Percentiles rank a stretch among this genome's conserved stretches.
These are phyloP conservation scores for Grigorovia humatica DNA, from an alignment of 805 yeast genomes.

Conservation along the genomic window DNA sequence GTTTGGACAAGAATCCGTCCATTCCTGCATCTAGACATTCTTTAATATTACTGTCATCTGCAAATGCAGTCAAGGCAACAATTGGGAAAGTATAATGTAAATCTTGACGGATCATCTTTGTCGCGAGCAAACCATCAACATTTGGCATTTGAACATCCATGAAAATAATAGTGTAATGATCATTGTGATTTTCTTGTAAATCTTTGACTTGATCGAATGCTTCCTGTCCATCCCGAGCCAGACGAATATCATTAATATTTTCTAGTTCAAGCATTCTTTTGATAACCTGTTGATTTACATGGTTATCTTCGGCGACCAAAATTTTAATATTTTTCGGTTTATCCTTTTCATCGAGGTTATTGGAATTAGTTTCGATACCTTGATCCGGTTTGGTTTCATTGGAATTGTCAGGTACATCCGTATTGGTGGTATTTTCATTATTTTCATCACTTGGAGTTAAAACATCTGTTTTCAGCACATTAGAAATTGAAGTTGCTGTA, in stretches of 20 bases:
- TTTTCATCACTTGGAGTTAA: not conserved
- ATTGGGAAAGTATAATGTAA: constrained; percentile 60
- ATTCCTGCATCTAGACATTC: constrained; percentile 86
- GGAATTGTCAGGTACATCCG: not conserved
- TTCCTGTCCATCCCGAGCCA: constrained; percentile 88
- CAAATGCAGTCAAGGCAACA: constrained; percentile 91
- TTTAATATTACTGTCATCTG: constrained; percentile 80
- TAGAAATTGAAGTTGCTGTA: constrained; percentile 27
- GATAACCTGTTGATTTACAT: constrained; percentile 90
- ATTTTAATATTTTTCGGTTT: constrained; percentile 27
- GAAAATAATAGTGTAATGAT: constrained; percentile 60
- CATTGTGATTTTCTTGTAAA: constrained; percentile 31
- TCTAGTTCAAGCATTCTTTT: constrained; percentile 79
- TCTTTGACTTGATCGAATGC: constrained; percentile 61
- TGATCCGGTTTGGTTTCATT: constrained; percentile 8
- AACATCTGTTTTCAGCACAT: not conserved
- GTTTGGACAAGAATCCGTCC: constrained; percentile 85
- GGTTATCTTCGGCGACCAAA: constrained; percentile 88
- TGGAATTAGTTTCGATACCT: constrained; percentile 1
- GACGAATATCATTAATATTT: constrained; percentile 57
- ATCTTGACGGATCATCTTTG: constrained; percentile 57
- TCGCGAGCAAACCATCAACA: constrained; percentile 81
- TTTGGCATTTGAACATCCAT: constrained; percentile 99
- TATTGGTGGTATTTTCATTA: not conserved
- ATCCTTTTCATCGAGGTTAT: constrained; percentile 13